Conservation (phyloP, 306 rosid species). For the Gastrolobium bilobum region DNA sequence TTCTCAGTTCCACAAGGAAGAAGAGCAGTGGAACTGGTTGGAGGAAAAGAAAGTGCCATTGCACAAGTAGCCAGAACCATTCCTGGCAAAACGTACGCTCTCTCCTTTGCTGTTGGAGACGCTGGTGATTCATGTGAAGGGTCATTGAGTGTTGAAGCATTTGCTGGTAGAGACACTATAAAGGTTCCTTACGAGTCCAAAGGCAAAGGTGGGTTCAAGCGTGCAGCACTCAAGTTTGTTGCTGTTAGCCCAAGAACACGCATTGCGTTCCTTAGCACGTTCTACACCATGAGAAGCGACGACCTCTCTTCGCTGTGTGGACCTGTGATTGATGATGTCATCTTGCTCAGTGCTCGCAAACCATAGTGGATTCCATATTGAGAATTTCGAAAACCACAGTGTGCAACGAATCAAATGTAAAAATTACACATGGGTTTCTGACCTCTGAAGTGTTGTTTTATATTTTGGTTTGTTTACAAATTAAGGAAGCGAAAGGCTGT, state of each 20-base stretch:
- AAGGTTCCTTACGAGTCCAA: constrained; percentile 75
- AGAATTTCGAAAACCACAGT: no score
- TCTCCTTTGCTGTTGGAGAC: constrained; percentile 72
- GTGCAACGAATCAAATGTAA: no score
- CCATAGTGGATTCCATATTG: constrained; percentile 2
- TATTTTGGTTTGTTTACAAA: no score
- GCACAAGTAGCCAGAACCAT: constrained; percentile 73
- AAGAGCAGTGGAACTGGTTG: constrained; percentile 78
- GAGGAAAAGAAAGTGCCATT: constrained; percentile 81
- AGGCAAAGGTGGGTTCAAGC: constrained; percentile 79
- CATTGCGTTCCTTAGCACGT: constrained; percentile 72
- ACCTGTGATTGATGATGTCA: constrained; percentile 76
- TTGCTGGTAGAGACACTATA: constrained; percentile 63
- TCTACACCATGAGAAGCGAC: constrained; percentile 76
- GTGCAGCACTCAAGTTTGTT: constrained; percentile 63
- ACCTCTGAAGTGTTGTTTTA: no score
- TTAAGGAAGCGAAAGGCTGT: no score
- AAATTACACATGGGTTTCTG: background rate
- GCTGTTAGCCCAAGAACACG: constrained; percentile 62
- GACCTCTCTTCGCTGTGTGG: constrained; percentile 83
- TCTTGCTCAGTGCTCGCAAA: constrained; percentile 60
- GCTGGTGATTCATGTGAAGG: constrained; percentile 80
- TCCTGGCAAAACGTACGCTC: constrained; percentile 62
- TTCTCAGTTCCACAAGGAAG: constrained; percentile 71
- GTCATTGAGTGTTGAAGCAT: constrained; percentile 75